A percentile compares a stretch with the other conserved stretches of the same genome.
Evolutionary conservation across 2,329 filamentous ascomycete species (phyloP).

Genomic region (Fusarium stilboides): DNA sequence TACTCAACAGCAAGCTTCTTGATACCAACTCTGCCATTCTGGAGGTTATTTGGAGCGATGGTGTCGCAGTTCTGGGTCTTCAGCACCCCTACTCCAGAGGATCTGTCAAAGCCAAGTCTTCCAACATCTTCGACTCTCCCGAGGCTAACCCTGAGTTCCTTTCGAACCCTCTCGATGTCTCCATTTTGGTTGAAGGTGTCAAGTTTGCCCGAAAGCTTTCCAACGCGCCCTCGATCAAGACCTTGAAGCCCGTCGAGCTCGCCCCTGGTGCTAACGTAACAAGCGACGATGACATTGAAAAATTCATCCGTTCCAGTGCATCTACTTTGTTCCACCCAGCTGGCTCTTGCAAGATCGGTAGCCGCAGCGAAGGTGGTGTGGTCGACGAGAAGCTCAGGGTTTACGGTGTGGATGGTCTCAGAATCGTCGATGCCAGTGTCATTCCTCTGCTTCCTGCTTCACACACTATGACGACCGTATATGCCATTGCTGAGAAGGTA

Average conservation of each 20-base stretch:
- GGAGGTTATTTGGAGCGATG: constrained; percentile 43
- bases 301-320: constrained; percentile 29
- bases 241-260: constrained; percentile 26
- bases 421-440: constrained; percentile 57
- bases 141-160: constrained; percentile 38
- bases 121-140: constrained; percentile 35
- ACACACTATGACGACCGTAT: constrained; percentile 49
- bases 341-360: constrained; percentile 56
- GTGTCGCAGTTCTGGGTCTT: constrained; percentile 30
- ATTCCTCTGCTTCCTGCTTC: constrained; percentile 48
- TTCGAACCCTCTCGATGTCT: constrained; percentile 38
- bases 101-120: constrained; percentile 36
- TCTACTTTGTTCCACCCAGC: constrained; percentile 42
- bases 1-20: constrained; percentile 34
- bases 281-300: constrained; percentile 32
- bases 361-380: constrained; percentile 58
- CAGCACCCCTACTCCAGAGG: constrained; percentile 46
- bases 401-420: constrained; percentile 41
- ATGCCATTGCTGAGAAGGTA: constrained; percentile 52
- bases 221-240: constrained; percentile 13
- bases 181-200: constrained; percentile 26
- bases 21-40: constrained; percentile 29
- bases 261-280: constrained; percentile 24
- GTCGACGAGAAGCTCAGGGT: constrained; percentile 47
- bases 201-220: constrained; percentile 31